Evolutionary conservation across 1,139 yeast genomes (phyloP), one percentile per base, ranked within the genome.

Genomic region (Diutina siamensis): DNA sequence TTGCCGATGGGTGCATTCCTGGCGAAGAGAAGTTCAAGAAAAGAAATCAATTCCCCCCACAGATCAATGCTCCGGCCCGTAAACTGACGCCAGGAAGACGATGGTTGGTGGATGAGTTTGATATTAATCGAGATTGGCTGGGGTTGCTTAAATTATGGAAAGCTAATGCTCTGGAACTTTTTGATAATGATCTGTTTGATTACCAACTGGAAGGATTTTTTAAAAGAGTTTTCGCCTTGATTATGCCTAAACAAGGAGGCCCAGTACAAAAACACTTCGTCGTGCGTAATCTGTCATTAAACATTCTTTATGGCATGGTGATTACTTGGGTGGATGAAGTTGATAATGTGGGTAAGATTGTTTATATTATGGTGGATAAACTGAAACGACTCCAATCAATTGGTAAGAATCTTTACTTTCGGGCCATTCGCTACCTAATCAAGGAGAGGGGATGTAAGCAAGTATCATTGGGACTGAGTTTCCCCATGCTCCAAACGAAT

Each of bases 91-190:
- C 72, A 3, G 66, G 65, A 48, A 63, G 78, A 49, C 57, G 71
- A 48, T 79, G 85, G 85, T 64, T 79, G 41, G 84, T 78, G 18
- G 85, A 79, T 52, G 76, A 71, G 49, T 74, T 77, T 55, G 71
- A 73, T 49, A 55, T 72, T 38, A 63, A 63, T 15, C 62, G 83
- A 42, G 84, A 79, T 55, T 68, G 77, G 67, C 58, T 67, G 12
- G 71, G 77, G 21, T 62, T 79, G 36, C 63, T 69, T 18, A 64
- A 65, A 22, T 59, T 79, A 45, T 59, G 71, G 61, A 64, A 62
- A 44, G 63, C 60, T 44, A 68, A 63, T 54, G 42, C 42, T 8
- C 42, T 25, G 22, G 28, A 17, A 5, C n/a, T 12, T 3, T 13
- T n/a, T 9, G 42, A 38, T 13, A 18, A 12, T 1, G 31, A 25